Conservation (phyloP, 176 grass and related monocot genomes). For the Metroxylon sagu region DNA sequence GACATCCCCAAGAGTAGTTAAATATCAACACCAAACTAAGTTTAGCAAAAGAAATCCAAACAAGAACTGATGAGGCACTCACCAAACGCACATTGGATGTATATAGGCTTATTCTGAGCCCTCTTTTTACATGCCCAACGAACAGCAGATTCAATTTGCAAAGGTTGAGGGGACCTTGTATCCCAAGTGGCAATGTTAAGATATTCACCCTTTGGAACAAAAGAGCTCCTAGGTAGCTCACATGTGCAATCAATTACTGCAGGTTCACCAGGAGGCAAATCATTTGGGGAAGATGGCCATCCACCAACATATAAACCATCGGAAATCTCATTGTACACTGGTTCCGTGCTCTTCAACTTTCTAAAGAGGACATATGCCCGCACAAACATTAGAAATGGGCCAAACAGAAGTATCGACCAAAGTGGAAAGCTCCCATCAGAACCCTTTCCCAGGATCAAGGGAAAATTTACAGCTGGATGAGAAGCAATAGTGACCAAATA, state of each 20-base stretch:
- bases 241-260: constrained; percentile 89
- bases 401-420: constrained; percentile 81
- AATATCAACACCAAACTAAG: too few relatives aligned
- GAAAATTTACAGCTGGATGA: constrained; percentile 60
- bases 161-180: constrained; percentile 60
- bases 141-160: constrained; percentile 67
- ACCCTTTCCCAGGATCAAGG: constrained; percentile 69
- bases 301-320: constrained; percentile 79
- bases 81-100: constrained; percentile 96
- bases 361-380: constrained; percentile 54
- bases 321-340: constrained; percentile 67
- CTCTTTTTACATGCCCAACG: constrained; percentile 60
- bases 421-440: constrained; percentile 57
- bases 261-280: constrained; percentile 62
- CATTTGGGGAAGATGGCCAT: constrained; percentile 70
- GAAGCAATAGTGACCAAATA: constrained; percentile 63
- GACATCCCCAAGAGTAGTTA: too few relatives aligned
- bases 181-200: constrained; percentile 81
- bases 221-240: constrained; percentile 65
- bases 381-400: constrained; percentile 63
- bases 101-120: constrained; percentile 59
- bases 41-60: too few relatives aligned
- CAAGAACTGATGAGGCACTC: background rate
- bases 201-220: constrained; percentile 47
- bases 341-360: constrained; percentile 60